Evolutionary conservation across 805 yeast genomes (phyloP).

Genomic region (Barnettozyma pratensis): DNA sequence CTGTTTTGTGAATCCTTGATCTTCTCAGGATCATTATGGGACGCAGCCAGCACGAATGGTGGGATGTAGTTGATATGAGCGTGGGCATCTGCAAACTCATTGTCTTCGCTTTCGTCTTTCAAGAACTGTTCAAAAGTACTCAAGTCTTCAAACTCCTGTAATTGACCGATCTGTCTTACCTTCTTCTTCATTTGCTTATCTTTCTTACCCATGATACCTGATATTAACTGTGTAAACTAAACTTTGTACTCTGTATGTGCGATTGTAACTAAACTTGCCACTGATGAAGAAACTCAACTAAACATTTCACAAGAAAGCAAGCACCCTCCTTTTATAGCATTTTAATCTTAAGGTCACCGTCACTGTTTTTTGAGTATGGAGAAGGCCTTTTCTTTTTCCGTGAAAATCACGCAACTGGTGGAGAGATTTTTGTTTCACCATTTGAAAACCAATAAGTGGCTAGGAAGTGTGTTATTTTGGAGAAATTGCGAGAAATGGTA

Average conservation of each 20-base stretch:
- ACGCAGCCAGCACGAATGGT: slow-evolving; percentile 63
- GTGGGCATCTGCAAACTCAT: slow-evolving; percentile 64
- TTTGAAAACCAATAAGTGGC: no score
- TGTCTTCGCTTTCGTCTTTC: slow-evolving; percentile 71
- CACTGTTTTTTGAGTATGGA: no score
- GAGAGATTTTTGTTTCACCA: no score
- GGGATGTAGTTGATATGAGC: slow-evolving; percentile 67
- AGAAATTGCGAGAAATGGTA: no score
- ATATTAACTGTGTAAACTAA: neutral
- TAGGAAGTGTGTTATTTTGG: no score
- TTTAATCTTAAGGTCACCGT: no score
- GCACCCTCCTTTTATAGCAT: no score
- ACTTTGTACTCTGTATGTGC: no score
- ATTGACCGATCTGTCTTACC: slow-evolving; percentile 15
- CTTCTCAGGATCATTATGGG: slow-evolving; percentile 65
- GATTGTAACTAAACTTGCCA: neutral
- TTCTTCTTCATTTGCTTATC: slow-evolving; percentile 21
- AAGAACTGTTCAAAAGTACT: slow-evolving; percentile 57
- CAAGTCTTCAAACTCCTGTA: slow-evolving; percentile 52
- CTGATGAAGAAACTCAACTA: neutral
- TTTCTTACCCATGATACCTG: slow-evolving; percentile 12
- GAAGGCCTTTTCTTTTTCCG: no score
- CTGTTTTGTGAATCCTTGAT: slow-evolving; percentile 69
- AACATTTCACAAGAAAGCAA: no score
- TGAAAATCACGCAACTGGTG: no score